Conservation (phyloP, 495 filamentous ascomycete species). For the Geopyxis carbonaria region DNA sequence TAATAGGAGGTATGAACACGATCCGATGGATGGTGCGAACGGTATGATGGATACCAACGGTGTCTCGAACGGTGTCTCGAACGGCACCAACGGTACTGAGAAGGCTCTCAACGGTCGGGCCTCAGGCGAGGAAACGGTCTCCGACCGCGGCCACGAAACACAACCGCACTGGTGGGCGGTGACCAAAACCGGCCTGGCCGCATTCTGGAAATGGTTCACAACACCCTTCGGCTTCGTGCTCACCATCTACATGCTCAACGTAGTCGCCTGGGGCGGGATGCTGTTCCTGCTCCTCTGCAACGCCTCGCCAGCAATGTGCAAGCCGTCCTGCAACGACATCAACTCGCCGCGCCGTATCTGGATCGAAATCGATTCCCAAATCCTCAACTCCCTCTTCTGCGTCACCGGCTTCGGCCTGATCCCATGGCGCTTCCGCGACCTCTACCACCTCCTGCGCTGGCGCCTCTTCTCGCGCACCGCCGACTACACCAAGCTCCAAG, state of each 20-base stretch:
- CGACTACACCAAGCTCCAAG: constrained; percentile 43
- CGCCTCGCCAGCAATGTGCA: constrained; percentile 64
- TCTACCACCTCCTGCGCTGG: constrained; percentile 50
- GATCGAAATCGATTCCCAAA: constrained; percentile 74
- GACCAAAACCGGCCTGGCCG: constrained; percentile 16
- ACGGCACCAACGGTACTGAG: background rate
- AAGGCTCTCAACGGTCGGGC: background rate
- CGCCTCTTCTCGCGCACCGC: constrained; percentile 36
- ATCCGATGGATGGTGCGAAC: constrained; percentile 5
- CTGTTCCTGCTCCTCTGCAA: constrained; percentile 66
- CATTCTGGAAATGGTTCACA: constrained; percentile 24
- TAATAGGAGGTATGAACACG: constrained; percentile 4
- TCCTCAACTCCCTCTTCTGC: constrained; percentile 72
- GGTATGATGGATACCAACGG: background rate
- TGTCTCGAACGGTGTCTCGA: background rate
- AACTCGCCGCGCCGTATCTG: constrained; percentile 56
- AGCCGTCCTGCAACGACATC: constrained; percentile 52
- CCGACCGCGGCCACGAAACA: constrained; percentile 9
- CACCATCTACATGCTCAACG: constrained; percentile 53
- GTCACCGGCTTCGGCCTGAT: constrained; percentile 70
- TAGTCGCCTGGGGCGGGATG: constrained; percentile 84
- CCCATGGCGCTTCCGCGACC: constrained; percentile 71
- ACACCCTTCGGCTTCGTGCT: constrained; percentile 44
- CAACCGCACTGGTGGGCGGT: constrained; percentile 20
- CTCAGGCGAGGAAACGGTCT: background rate